Evolutionary conservation across 78 protist genomes (phyloP).

Genomic region (Dictyostelium capitatum): DNA sequence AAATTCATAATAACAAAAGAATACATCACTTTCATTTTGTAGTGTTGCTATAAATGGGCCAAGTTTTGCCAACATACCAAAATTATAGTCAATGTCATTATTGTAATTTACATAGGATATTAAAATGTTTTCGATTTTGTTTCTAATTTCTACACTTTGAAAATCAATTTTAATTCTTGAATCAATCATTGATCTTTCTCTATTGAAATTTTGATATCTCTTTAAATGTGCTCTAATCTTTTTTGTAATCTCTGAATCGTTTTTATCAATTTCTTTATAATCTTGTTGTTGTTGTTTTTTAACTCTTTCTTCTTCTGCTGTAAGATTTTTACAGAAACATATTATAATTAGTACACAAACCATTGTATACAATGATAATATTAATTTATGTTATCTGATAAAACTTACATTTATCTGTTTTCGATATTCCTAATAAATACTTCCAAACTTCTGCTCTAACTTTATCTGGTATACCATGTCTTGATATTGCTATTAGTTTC

Average conservation of each 20-base stretch:
- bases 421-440: constrained; percentile 75
- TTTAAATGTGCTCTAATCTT: constrained; percentile 69
- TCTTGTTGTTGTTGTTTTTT: constrained; percentile 81
- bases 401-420: constrained; percentile 72
- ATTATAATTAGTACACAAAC: not conserved
- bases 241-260: constrained; percentile 71
- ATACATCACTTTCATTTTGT: constrained; percentile 76
- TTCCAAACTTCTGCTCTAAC: constrained; percentile 86
- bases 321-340: not conserved
- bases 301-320: constrained; percentile 79
- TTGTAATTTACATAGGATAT: constrained; percentile 71
- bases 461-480: constrained; percentile 83
- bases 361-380: not conserved
- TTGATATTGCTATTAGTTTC: constrained; percentile 64
- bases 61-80: constrained; percentile 54
- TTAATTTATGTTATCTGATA: too few species aligned
- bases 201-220: constrained; percentile 50
- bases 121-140: constrained; percentile 67
- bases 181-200: constrained; percentile 22
- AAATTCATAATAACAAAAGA: constrained; percentile 56
- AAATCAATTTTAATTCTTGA: constrained; percentile 47
- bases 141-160: constrained; percentile 72
- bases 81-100: constrained; percentile 74
- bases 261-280: constrained; percentile 83
- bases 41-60: constrained; percentile 80